Evolutionary conservation across 352 stramenopile species (phyloP).

Genomic region (Globisporangium takayamanum): DNA sequence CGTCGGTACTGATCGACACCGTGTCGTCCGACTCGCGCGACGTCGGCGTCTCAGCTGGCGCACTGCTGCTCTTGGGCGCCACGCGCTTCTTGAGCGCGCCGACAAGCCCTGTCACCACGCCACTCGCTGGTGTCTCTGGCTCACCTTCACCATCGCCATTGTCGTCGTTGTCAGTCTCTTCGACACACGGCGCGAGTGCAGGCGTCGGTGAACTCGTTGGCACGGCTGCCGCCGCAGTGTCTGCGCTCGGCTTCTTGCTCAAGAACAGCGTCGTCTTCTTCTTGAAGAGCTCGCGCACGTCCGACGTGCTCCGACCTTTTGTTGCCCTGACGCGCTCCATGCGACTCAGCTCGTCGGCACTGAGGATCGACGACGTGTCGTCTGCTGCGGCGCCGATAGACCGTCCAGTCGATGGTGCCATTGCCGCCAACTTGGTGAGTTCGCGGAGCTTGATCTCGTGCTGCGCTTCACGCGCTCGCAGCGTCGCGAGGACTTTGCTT

Average conservation of each 20-base stretch:
- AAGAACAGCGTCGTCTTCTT: conserved; percentile 27
- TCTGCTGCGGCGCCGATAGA: conserved; percentile 12
- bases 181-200: conserved; percentile 5
- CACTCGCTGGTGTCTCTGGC: conserved; percentile 9
- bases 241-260: conserved; percentile 11
- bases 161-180: conserved; percentile 1
- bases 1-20: conserved; percentile 30
- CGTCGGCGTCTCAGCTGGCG: conserved; percentile 11
- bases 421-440: conserved; percentile 16
- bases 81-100: conserved; percentile 30
- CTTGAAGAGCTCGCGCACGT: conserved; percentile 44
- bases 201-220: conserved; percentile 3
- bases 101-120: conserved; percentile 11
- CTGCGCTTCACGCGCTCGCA: conserved; percentile 24
- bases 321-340: conserved; percentile 14
- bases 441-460: conserved; percentile 27
- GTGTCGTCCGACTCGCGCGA: conserved; percentile 44
- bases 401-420: conserved; percentile 3
- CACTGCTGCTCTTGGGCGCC: conserved; percentile 6
- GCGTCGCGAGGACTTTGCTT: conserved; percentile 25
- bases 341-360: conserved; percentile 15
- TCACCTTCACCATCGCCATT: neutral
- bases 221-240: neutral
- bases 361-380: conserved; percentile 8
- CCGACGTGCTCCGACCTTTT: conserved; percentile 31